Conservation (phyloP, 169 alveolate genomes). For the Eimeria praecox region DNA sequence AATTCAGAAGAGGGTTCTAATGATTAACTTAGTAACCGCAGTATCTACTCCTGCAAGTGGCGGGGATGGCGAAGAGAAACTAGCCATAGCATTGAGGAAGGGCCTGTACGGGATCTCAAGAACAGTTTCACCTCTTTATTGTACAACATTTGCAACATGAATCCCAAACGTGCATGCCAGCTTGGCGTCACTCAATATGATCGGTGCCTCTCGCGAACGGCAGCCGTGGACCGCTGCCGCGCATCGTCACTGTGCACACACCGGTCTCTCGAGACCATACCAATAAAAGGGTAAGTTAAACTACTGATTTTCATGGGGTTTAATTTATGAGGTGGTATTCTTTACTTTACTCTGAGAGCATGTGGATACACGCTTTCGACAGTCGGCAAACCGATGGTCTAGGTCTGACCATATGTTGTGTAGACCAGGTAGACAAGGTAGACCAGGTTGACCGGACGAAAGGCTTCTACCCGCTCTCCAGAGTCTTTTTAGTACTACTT, state of each 20-base stretch:
- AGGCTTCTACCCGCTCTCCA: background rate
- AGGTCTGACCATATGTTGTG: too few species aligned
- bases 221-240: conserved; percentile 30
- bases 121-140: background rate
- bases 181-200: background rate
- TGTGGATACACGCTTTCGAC: background rate
- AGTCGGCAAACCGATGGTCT: background rate
- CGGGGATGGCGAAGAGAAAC: conserved; percentile 13
- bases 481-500: background rate
- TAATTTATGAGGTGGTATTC: background rate
- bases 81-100: background rate
- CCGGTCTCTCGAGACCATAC: background rate
- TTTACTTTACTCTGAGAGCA: background rate
- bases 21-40: background rate
- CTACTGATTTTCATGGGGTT: background rate
- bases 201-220: background rate
- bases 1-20: background rate
- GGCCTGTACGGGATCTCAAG: background rate
- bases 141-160: background rate
- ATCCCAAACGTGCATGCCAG: background rate
- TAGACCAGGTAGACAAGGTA: too few species aligned
- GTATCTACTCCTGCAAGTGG: background rate
- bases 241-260: background rate
- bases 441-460: background rate
- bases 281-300: background rate